These are phyloP conservation scores for Urochloa ruziziensis DNA, from an alignment of 176 grass and related monocot species.

Conservation along the genomic window DNA sequence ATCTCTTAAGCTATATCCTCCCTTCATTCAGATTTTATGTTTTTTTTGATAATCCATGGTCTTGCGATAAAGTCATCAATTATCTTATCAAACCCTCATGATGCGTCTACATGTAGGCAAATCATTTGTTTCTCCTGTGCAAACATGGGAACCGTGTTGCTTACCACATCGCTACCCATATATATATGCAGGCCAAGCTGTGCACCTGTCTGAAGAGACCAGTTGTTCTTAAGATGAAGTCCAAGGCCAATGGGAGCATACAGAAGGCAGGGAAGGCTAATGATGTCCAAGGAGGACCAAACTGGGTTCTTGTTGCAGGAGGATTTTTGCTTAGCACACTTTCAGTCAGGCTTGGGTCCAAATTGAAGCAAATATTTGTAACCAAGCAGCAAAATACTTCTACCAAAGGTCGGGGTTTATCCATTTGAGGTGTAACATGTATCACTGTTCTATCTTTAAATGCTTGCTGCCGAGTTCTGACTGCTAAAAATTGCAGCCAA, in stretches of 20 bases:
- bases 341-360: constrained; percentile 71
- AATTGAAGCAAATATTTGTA: constrained; percentile 64
- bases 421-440: not conserved
- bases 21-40: too few species aligned
- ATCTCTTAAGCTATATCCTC: too few species aligned
- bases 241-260: constrained; percentile 48
- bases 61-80: not conserved
- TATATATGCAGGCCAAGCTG: constrained; percentile 21
- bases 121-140: not conserved
- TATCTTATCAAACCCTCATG: not conserved
- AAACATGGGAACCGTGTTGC: not conserved
- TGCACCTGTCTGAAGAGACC: not conserved
- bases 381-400: constrained; percentile 47
- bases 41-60: not conserved
- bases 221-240: constrained; percentile 48
- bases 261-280: constrained; percentile 45
- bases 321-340: constrained; percentile 75
- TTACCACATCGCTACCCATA: not conserved
- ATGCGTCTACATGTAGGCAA: not conserved
- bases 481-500: constrained; percentile 43
- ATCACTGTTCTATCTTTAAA: constrained; percentile 5
- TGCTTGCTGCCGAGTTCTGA: not conserved
- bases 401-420: constrained; percentile 52
- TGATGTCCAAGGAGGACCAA: constrained; percentile 57
- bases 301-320: constrained; percentile 74